Conservation (phyloP, 2,329 filamentous ascomycete species). For the Monilinia aucupariae region DNA sequence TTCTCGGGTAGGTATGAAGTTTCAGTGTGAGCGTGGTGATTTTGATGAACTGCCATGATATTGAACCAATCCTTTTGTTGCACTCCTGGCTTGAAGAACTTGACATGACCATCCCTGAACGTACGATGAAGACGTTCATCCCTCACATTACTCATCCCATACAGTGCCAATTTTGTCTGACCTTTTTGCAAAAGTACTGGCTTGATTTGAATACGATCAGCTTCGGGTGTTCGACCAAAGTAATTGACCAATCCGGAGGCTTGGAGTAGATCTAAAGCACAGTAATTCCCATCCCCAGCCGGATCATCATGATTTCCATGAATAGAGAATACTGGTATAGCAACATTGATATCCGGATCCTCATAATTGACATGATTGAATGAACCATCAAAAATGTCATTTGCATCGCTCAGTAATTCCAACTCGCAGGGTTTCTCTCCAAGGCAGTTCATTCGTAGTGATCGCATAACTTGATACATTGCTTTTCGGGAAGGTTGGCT, state of each 20-base stretch:
- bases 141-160: constrained; percentile 90
- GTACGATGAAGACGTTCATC: constrained; percentile 93
- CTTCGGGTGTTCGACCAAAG: constrained; percentile 85
- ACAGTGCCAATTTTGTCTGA: constrained; percentile 83
- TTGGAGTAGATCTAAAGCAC: constrained; percentile 85
- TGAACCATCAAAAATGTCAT: constrained; percentile 80
- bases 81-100: constrained; percentile 78
- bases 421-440: constrained; percentile 94
- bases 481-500: constrained; percentile 95
- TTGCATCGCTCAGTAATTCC: constrained; percentile 89
- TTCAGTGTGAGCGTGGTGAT: constrained; percentile 85
- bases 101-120: constrained; percentile 87
- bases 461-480: constrained; percentile 96
- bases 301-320: constrained; percentile 98
- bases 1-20: constrained; percentile 94
- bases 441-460: constrained; percentile 84
- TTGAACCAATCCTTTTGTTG: constrained; percentile 94
- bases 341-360: constrained; percentile 92
- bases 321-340: constrained; percentile 96
- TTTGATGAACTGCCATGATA: constrained; percentile 89
- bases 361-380: constrained; percentile 98
- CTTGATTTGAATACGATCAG: constrained; percentile 88
- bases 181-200: constrained; percentile 92
- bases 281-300: constrained; percentile 89
- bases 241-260: constrained; percentile 92